Conservation (phyloP, 768 basidiomycete species). For the Neoboletus magnificus region DNA sequence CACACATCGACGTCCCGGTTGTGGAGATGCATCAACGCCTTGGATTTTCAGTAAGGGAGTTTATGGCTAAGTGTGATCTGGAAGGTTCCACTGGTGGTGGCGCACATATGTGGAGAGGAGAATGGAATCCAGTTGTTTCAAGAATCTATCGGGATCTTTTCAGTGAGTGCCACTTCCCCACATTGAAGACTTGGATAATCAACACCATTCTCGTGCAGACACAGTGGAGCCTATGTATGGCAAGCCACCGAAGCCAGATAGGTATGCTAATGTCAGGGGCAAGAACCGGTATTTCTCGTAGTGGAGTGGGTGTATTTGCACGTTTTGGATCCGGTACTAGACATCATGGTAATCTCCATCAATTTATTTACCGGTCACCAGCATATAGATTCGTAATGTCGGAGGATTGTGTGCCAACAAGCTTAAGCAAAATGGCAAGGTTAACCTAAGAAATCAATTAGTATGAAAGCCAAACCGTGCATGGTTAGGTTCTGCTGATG, state of each 20-base stretch:
- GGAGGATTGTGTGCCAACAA: background rate
- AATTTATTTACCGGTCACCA: background rate
- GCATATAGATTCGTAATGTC: background rate
- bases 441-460: too few relatives aligned
- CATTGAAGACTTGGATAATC: background rate
- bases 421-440: too few relatives aligned
- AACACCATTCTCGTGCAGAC: constrained; percentile 10
- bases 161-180: constrained; percentile 44
- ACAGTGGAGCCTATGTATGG: constrained; percentile 24
- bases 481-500: background rate
- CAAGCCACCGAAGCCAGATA: constrained; percentile 28
- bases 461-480: too few relatives aligned
- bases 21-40: constrained; percentile 46
- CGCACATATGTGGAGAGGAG: constrained; percentile 78
- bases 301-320: background rate
- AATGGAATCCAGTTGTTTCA: constrained; percentile 66
- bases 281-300: constrained; percentile 30
- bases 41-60: constrained; percentile 65
- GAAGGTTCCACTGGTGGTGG: constrained; percentile 61
- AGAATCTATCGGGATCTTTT: constrained; percentile 64
- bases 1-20: constrained; percentile 40
- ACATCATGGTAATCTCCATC: background rate
- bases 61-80: constrained; percentile 53
- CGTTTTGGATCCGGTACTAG: background rate
- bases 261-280: constrained; percentile 28